Evolutionary conservation across 495 filamentous ascomycete genomes (phyloP).

Genomic region (Penicillium macrosclerotiorum): DNA sequence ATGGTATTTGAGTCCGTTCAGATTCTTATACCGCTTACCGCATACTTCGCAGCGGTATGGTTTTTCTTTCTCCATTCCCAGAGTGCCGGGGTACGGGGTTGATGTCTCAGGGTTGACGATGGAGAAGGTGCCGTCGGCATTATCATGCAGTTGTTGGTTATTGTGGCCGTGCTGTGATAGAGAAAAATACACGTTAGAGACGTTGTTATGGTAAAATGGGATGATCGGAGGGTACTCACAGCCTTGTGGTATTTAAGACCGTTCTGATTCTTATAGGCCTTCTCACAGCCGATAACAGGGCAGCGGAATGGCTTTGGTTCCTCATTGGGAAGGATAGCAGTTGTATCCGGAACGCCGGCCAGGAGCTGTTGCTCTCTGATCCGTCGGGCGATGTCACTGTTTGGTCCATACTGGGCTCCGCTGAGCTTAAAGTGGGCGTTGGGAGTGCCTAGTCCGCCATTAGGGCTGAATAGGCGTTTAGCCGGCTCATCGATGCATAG

Average conservation of each 20-base stretch:
- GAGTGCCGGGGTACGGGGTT: constrained; percentile 87
- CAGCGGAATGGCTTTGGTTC: constrained; percentile 97
- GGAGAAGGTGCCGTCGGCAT: constrained; percentile 93
- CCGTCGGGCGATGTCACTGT: constrained; percentile 69
- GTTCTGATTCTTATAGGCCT: constrained; percentile 99
- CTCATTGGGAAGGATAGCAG: constrained; percentile 51
- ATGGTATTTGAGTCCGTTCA: constrained; percentile 95
- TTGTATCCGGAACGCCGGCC: constrained; percentile 58
- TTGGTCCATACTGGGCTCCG: constrained; percentile 69
- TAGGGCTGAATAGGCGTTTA: constrained; percentile 85
- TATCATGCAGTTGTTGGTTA: constrained; percentile 92
- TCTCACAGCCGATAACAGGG: constrained; percentile 97
- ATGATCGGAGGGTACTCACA: constrained; percentile 44
- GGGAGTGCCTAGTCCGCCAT: constrained; percentile 67
- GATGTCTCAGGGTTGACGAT: constrained; percentile 97
- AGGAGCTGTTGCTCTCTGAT: constrained; percentile 73
- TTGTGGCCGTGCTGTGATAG: constrained; percentile 78
- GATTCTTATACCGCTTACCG: constrained; percentile 98
- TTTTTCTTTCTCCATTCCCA: constrained; percentile 99
- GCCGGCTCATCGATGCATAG: constrained; percentile 94
- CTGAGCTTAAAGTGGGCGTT: constrained; percentile 68
- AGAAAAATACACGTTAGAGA: constrained; percentile 9
- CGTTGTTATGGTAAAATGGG: not conserved
- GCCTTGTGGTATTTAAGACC: constrained; percentile 84
- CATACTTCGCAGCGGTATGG: constrained; percentile 95